phyloP scores from a whole-genome alignment of 225 moss, liverwort and hornwort species.

The Polytrichum formosum region DNA sequence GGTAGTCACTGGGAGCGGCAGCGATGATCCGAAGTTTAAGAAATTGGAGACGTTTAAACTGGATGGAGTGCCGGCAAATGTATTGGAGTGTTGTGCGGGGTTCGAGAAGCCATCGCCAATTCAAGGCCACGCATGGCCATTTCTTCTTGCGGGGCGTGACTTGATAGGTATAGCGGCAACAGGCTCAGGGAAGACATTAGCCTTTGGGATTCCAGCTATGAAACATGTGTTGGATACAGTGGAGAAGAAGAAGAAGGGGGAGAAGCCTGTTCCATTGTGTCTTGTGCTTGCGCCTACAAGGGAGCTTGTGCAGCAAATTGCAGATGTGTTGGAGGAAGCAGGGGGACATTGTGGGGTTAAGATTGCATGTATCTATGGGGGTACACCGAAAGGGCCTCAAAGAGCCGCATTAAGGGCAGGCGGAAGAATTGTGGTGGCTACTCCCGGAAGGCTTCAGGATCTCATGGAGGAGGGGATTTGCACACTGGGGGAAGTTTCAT shows the following conservation, averaged over 20 bases:
- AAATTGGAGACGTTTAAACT: constrained; percentile 57
- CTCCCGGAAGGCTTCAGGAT: constrained; percentile 89
- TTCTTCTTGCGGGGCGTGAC: constrained; percentile 83
- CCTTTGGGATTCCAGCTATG: constrained; percentile 90
- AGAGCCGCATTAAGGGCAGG: constrained; percentile 53
- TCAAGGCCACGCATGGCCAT: constrained; percentile 90
- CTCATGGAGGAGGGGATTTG: constrained; percentile 92
- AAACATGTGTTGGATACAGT: constrained; percentile 74
- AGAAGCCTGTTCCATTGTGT: constrained; percentile 57
- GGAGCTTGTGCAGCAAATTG: constrained; percentile 90
- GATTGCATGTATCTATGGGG: constrained; percentile 53
- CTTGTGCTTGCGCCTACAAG: constrained; percentile 95
- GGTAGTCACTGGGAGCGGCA: constrained; percentile 64
- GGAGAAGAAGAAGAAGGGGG: constrained; percentile 43
- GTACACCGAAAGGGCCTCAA: constrained; percentile 54
- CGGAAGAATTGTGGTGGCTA: constrained; percentile 78
- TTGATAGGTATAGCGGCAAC: constrained; percentile 95
- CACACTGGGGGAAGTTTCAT: constrained; percentile 71
- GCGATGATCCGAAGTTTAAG: constrained; percentile 69
- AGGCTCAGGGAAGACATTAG: constrained; percentile 94
- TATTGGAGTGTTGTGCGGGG: constrained; percentile 72
- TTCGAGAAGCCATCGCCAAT: constrained; percentile 90
- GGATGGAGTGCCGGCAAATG: constrained; percentile 51
- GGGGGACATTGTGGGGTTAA: constrained; percentile 49
- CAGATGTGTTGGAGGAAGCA: constrained; percentile 57